Percentiles rank a stretch among this genome's conserved stretches.
These are phyloP conservation scores for Chlamydomonas urium DNA, from an alignment of 139 green algal genomes.

Conservation along the genomic window DNA sequence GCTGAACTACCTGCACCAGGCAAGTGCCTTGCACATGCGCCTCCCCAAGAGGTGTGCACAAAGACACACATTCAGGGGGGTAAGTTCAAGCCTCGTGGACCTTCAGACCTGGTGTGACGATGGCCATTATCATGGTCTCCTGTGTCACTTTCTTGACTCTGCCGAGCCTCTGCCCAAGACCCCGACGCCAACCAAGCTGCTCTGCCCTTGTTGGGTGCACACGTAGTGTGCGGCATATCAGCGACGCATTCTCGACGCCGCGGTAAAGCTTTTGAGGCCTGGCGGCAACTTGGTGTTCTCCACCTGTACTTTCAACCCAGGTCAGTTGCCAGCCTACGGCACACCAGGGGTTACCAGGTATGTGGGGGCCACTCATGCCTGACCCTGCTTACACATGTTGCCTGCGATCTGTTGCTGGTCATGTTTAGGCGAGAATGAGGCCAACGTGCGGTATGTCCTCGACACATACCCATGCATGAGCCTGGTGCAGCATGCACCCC, in stretches of 20 bases:
- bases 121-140: too few relatives aligned
- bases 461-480: conserved; percentile 65
- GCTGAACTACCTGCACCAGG: conserved; percentile 30
- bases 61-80: not conserved
- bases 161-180: too few relatives aligned
- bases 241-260: conserved; percentile 61
- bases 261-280: conserved; percentile 69
- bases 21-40: not conserved
- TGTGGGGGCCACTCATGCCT: too few relatives aligned
- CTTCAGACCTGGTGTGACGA: too few relatives aligned
- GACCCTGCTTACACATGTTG: too few relatives aligned
- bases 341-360: too few relatives aligned
- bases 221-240: conserved; percentile 66
- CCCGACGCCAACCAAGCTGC: too few relatives aligned
- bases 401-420: not conserved
- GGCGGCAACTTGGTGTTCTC: conserved; percentile 84
- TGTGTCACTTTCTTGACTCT: too few relatives aligned
- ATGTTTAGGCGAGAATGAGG: conserved; percentile 82
- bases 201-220: too few relatives aligned
- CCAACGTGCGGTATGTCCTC: conserved; percentile 77
- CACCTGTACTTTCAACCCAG: conserved; percentile 84
- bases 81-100: too few relatives aligned
- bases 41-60: not conserved
- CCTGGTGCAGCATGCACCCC: conserved; percentile 30
- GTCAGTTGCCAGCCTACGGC: conserved; percentile 20